These are phyloP conservation scores for Neofusicoccum sp. DNA, from an alignment of 2,329 filamentous ascomycete genomes.

Conservation along the genomic window DNA sequence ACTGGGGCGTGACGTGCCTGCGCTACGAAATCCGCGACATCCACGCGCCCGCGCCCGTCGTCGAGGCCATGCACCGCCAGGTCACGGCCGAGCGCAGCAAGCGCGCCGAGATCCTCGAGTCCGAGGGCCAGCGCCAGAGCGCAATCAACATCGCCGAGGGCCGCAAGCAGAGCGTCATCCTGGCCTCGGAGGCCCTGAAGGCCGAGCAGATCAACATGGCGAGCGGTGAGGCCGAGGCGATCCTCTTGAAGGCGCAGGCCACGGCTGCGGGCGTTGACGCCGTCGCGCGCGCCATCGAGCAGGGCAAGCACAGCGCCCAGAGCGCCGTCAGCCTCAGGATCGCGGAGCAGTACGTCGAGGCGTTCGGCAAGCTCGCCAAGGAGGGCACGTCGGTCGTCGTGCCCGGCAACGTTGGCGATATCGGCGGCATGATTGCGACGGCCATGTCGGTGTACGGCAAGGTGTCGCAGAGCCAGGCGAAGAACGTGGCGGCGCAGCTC, in stretches of 20 bases:
- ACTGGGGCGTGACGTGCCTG: slow-evolving; percentile 94
- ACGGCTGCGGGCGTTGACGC: slow-evolving; percentile 87
- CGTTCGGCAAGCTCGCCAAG: slow-evolving; percentile 87
- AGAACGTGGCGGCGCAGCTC: slow-evolving; percentile 58
- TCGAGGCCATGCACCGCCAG: slow-evolving; percentile 97
- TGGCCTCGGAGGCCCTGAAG: slow-evolving; percentile 87
- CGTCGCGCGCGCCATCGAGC: slow-evolving; percentile 71
- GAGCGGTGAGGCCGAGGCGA: slow-evolving; percentile 90
- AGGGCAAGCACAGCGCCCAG: slow-evolving; percentile 73
- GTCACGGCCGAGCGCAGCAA: slow-evolving; percentile 97
- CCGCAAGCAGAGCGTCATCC: slow-evolving; percentile 92
- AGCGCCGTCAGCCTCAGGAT: slow-evolving; percentile 82
- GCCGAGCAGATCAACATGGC: slow-evolving; percentile 93
- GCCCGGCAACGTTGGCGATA: slow-evolving; percentile 94
- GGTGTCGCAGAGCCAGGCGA: slow-evolving; percentile 76
- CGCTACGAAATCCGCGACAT: slow-evolving; percentile 99
- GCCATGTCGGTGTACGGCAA: slow-evolving; percentile 95
- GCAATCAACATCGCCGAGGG: slow-evolving; percentile 99
- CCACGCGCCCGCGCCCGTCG: slow-evolving; percentile 88
- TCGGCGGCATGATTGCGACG: slow-evolving; percentile 93
- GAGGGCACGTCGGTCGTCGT: slow-evolving; percentile 95
- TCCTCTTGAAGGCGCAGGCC: slow-evolving; percentile 77
- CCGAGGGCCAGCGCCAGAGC: slow-evolving; percentile 92
- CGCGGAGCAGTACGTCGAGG: slow-evolving; percentile 97
- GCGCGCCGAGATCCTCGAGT: slow-evolving; percentile 95